Evolutionary conservation across 2,329 filamentous ascomycete genomes (phyloP), one percentile per base, ranked within the genome.

Genomic region (Fulvia fulva): DNA sequence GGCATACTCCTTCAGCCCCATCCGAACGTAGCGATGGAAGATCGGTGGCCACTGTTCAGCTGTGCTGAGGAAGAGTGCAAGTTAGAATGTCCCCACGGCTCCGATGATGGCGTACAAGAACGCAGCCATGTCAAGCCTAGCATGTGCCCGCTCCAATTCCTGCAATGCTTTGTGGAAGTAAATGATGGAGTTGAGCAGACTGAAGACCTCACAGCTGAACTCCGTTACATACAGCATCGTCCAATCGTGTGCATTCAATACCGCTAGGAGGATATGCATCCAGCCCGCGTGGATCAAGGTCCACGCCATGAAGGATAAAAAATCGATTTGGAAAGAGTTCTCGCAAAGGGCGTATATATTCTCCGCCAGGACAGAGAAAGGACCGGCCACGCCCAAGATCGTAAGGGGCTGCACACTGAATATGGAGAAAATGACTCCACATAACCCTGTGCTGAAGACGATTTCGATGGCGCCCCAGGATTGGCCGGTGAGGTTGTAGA

Each of bases 221-320:
- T 81, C 83, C 1, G 85, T 88, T 51, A 88, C 85, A 70, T 87
- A 87, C 65, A 82, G 78, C 85, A 87, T 88, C 0, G 85, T 87
- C 82, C 84, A 87, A 70, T 87, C 84, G 67, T 87, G 84, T 3
- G 84, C 85, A 70, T 87, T 87, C 71, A 87, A 81, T 52, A 87
- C 80, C 55, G 85, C 84, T 12, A 88, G 76, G 2, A 87, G 71
- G 63, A 81, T 82, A 67, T 86, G 83, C 78, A 87, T 82, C 85
- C 85, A 88, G 7, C 78, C 81, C 6, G 84, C 77, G 68, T 88
- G 85, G 53, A 87, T 85, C 34, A 87, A 77, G 2, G 83, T 80
- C 85, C 85, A 88, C 1, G 85, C 83, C 83, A 87, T 87, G 68
- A 87, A 82, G 1, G 82, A 79, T n/a, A 88, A 75, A 68, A 87